A percentile compares a stretch with the other conserved stretches of the same genome.
These are phyloP conservation scores for Aspergillus caelatus DNA, from an alignment of 2,329 filamentous ascomycete species.

Conservation along the genomic window DNA sequence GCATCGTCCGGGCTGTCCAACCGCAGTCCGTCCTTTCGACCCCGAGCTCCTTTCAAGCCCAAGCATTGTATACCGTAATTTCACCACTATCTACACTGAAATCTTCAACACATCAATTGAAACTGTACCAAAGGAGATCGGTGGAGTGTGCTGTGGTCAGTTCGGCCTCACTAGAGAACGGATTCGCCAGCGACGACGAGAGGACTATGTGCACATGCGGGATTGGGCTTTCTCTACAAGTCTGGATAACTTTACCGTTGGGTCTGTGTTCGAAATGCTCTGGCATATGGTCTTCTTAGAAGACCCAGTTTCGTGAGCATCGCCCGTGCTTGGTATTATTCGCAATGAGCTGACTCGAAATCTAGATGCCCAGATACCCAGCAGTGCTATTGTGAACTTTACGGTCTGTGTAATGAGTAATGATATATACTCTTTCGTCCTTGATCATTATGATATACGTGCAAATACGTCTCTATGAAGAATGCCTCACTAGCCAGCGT, in stretches of 20 bases:
- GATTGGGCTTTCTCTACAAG: slow-evolving; percentile 20
- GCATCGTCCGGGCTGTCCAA: slow-evolving; percentile 37
- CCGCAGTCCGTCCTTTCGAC: slow-evolving; percentile 32
- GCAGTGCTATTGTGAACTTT: slow-evolving; percentile 19
- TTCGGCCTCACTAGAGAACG: slow-evolving; percentile 26
- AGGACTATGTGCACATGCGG: slow-evolving; percentile 25
- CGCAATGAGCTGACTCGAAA: neutral
- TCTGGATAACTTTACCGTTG: slow-evolving; percentile 21
- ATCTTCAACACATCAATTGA: slow-evolving; percentile 13
- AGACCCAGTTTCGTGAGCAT: slow-evolving; percentile 20
- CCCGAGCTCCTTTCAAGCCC: slow-evolving; percentile 25
- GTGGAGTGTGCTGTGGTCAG: slow-evolving; percentile 26
- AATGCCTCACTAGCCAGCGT: neutral
- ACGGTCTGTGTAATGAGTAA: slow-evolving; percentile 31
- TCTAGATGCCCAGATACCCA: slow-evolving; percentile 12
- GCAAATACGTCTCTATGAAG: neutral
- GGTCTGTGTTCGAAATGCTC: slow-evolving; percentile 27
- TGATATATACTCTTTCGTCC: neutral
- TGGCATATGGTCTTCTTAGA: slow-evolving; percentile 30
- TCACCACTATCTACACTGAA: slow-evolving; percentile 18
- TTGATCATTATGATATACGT: neutral
- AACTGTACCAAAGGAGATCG: slow-evolving; percentile 15
- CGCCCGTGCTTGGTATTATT: neutral
- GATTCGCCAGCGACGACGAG: slow-evolving; percentile 19
- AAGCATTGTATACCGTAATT: slow-evolving; percentile 24